phyloP scores from a whole-genome alignment of 179 eudicot genomes.

The Spergularia azorica region DNA sequence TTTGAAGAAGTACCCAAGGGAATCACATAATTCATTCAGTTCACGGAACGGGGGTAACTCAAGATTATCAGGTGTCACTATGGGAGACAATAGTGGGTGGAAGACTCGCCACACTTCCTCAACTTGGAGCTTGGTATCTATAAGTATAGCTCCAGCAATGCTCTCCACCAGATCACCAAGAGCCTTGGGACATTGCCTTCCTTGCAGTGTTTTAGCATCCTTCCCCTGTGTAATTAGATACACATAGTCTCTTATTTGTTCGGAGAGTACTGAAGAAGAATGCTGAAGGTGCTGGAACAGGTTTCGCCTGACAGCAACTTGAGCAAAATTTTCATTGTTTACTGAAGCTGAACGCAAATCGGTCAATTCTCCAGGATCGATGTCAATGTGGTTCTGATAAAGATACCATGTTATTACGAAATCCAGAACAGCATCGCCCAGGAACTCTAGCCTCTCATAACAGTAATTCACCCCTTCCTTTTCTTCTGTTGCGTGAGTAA shows the following conservation, averaged over 20 bases:
- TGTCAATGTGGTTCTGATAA: slow-evolving; percentile 58
- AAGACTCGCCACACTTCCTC: slow-evolving; percentile 85
- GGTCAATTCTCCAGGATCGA: slow-evolving; percentile 90
- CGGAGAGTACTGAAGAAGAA: slow-evolving; percentile 46
- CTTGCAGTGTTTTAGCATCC: slow-evolving; percentile 41
- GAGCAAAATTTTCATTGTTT: slow-evolving; percentile 84
- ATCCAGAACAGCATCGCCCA: slow-evolving; percentile 92
- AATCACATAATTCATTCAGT: slow-evolving; percentile 73
- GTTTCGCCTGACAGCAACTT: slow-evolving; percentile 62
- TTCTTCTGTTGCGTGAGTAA: slow-evolving; percentile 61
- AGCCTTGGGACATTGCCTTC: slow-evolving; percentile 73
- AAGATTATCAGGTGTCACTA: slow-evolving; percentile 89
- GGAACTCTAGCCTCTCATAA: slow-evolving; percentile 95
- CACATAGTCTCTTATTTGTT: slow-evolving; percentile 60
- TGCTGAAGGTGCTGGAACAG: slow-evolving; percentile 78
- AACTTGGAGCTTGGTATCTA: slow-evolving; percentile 77
- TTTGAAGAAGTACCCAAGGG: slow-evolving; percentile 75
- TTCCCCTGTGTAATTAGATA: slow-evolving; percentile 44
- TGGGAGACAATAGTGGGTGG: slow-evolving; percentile 75
- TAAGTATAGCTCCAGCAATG: slow-evolving; percentile 83
- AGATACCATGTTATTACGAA: slow-evolving; percentile 77
- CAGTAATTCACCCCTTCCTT: slow-evolving; percentile 50
- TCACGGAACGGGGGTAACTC: slow-evolving; percentile 86
- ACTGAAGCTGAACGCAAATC: slow-evolving; percentile 98
- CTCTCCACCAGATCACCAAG: slow-evolving; percentile 95